Conservation (phyloP, 2,329 filamentous ascomycete genomes). For the Trichoderma pleuroti region DNA sequence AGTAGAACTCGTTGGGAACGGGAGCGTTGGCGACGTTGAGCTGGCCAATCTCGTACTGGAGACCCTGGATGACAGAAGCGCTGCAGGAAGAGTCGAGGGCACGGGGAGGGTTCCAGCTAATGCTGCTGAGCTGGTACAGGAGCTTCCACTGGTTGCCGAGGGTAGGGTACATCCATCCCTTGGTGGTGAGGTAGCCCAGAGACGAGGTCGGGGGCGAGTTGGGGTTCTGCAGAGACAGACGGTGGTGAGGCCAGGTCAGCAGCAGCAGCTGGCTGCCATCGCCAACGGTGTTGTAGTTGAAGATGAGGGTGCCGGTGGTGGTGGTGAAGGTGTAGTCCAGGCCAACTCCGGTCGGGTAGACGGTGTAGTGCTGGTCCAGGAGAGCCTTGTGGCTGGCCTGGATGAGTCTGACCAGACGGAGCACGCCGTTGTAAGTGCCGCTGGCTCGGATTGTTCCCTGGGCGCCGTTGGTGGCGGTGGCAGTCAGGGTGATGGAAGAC, state of each 20-base stretch:
- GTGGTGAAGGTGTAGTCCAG: conserved; percentile 25
- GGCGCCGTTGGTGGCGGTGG: conserved; percentile 19
- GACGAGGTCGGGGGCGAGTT: conserved; percentile 23
- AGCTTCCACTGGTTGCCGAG: conserved; percentile 25
- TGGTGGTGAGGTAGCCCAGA: conserved; percentile 26
- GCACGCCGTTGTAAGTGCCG: conserved; percentile 21
- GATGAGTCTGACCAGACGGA: conserved; percentile 25
- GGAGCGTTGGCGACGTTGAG: conserved; percentile 22
- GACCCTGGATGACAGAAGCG: conserved; percentile 22
- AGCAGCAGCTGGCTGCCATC: conserved; percentile 23
- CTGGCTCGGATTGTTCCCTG: conserved; percentile 22
- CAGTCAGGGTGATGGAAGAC: conserved; percentile 24
- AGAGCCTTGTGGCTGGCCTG: conserved; percentile 23
- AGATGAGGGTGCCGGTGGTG: conserved; percentile 24
- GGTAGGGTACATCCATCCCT: conserved; percentile 28
- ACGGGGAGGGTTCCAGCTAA: conserved; percentile 26
- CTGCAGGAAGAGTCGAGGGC: conserved; percentile 24
- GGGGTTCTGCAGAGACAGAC: conserved; percentile 23
- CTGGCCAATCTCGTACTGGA: conserved; percentile 25
- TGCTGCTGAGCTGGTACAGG: conserved; percentile 23
- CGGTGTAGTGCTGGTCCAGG: conserved; percentile 24
- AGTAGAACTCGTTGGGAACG: conserved; percentile 26
- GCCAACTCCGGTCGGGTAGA: conserved; percentile 23
- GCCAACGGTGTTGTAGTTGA: conserved; percentile 25
- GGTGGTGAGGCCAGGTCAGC: conserved; percentile 28